Conservation (phyloP, 768 basidiomycete genomes). For the Leccinum arenicola region DNA sequence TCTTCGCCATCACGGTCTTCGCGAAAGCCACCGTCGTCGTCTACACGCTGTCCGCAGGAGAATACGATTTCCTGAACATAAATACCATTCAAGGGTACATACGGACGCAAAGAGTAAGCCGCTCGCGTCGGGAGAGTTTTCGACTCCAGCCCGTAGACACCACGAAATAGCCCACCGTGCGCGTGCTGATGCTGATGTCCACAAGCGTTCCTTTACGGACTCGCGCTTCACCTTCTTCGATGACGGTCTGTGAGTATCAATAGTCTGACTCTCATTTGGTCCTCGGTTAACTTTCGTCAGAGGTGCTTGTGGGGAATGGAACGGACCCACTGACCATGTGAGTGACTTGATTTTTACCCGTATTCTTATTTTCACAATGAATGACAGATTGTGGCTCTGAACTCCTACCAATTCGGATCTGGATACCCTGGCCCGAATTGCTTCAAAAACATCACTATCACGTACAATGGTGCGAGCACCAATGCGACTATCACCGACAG, state of each 20-base stretch:
- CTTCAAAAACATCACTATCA: slow-evolving; percentile 59
- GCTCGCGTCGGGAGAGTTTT: not conserved
- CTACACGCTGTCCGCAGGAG: slow-evolving; percentile 22
- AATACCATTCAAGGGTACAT: slow-evolving; percentile 21
- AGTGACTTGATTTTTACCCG: not conserved
- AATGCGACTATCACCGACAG: slow-evolving; percentile 58
- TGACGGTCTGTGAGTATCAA: slow-evolving; percentile 43
- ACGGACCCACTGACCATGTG: slow-evolving; percentile 31
- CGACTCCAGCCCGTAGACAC: slow-evolving; percentile 32
- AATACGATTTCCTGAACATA: slow-evolving; percentile 14
- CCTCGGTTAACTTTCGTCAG: slow-evolving; percentile 27
- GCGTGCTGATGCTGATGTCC: slow-evolving; percentile 32
- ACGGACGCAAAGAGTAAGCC: slow-evolving; percentile 17
- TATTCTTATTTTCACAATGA: not conserved
- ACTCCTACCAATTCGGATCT: slow-evolving; percentile 45
- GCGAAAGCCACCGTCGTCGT: slow-evolving; percentile 18
- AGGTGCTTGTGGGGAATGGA: slow-evolving; percentile 52
- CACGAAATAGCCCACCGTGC: slow-evolving; percentile 47
- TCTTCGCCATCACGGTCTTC: slow-evolving; percentile 17
- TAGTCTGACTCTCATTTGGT: not conserved
- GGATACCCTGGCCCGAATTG: slow-evolving; percentile 66
- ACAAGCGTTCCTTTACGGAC: slow-evolving; percentile 34
- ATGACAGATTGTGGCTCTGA: slow-evolving; percentile 28
- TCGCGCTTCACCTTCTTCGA: slow-evolving; percentile 54
- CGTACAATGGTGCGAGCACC: slow-evolving; percentile 50